Evolutionary conservation across 2,329 filamentous ascomycete genomes (phyloP), one percentile per base, ranked within the genome.

Genomic region (Scorias spongiosa): DNA sequence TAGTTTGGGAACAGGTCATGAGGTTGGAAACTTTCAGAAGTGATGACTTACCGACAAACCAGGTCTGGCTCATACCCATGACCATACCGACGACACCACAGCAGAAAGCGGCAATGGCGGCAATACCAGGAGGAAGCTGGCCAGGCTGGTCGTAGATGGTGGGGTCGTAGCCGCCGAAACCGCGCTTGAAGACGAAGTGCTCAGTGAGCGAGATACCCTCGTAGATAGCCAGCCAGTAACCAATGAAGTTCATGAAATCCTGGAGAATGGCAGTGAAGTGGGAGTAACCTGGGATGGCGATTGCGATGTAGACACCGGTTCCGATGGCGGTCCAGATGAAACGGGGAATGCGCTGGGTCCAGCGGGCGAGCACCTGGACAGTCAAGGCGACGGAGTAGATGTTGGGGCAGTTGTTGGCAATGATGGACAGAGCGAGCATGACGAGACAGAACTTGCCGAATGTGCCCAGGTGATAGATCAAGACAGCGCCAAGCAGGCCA

Each of bases 221-320:
- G 63, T 85, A 86, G 53, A 85, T 82, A 40, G 80, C 76, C 1
- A 85, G 69, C 80, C 81, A 86, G 66, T 85, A 86, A 2, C 74
- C 75, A 54, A 63, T 55, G 48, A 54, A 61, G 48, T 54, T 57
- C 76, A 85, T 81, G 63, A 85, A 83, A 61, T 82, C 80, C 57
- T 80, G 72, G 11, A 85, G 67, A 2, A 81, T 71, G 6, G 60
- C 57, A 50, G 78, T 74, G 58, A 84, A 84, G 55, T 79, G 68
- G 4, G 62, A 63, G 63, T 82, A 84, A 1, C 78, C 81, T 0
- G 80, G 78, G 42, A 86, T 80, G 8, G 78, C 75, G 52, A 85
- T 77, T 18, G 74, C 80, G 49, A 82, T 72, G 59, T 81, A 83
- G 18, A 76, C 68, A 29, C 69, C 67, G 0, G 79, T 80, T 29